Conservation (phyloP, 2,329 filamentous ascomycete genomes). For the Epichloe gansuensis region DNA sequence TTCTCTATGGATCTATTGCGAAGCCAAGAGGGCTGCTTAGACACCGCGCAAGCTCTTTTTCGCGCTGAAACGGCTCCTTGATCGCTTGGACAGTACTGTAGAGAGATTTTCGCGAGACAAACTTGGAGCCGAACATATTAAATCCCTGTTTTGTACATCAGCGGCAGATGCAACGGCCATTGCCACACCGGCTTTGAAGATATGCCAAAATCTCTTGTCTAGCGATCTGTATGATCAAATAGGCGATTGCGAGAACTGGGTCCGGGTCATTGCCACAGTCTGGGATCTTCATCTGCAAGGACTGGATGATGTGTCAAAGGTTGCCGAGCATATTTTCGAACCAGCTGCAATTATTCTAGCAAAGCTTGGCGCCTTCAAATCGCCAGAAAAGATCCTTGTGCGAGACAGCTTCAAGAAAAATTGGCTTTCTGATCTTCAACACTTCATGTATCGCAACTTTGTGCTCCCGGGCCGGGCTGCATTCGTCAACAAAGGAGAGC, state of each 20-base stretch:
- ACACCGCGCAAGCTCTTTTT: slow-evolving; percentile 34
- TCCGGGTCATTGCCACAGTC: slow-evolving; percentile 31
- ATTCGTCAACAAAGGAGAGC: slow-evolving; percentile 31
- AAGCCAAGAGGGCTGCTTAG: slow-evolving; percentile 28
- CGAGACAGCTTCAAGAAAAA: slow-evolving; percentile 11
- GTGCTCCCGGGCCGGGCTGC: slow-evolving; percentile 37
- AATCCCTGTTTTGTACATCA: slow-evolving; percentile 41
- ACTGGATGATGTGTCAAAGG: slow-evolving; percentile 33
- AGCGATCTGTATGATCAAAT: slow-evolving; percentile 19
- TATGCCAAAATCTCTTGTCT: slow-evolving; percentile 30
- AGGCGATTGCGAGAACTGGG: slow-evolving; percentile 33
- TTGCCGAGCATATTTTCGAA: slow-evolving; percentile 34
- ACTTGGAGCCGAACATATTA: slow-evolving; percentile 46
- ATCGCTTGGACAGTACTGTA: slow-evolving; percentile 26
- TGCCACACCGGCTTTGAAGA: slow-evolving; percentile 30
- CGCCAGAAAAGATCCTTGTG: slow-evolving; percentile 7
- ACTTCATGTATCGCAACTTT: slow-evolving; percentile 38
- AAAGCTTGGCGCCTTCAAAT: slow-evolving; percentile 23
- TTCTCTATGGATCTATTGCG: slow-evolving; percentile 31
- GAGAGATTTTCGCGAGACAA: slow-evolving; percentile 28
- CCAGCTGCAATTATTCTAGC: slow-evolving; percentile 26
- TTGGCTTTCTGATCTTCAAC: slow-evolving; percentile 36
- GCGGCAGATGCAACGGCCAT: slow-evolving; percentile 34
- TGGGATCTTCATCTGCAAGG: slow-evolving; percentile 45
- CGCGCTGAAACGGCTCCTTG: slow-evolving; percentile 34